Evolutionary conservation across 1,284 basidiomycete species (phyloP), one percentile per base, ranked within the genome.

Genomic region (Apiotrichum akiyoshidainum): DNA sequence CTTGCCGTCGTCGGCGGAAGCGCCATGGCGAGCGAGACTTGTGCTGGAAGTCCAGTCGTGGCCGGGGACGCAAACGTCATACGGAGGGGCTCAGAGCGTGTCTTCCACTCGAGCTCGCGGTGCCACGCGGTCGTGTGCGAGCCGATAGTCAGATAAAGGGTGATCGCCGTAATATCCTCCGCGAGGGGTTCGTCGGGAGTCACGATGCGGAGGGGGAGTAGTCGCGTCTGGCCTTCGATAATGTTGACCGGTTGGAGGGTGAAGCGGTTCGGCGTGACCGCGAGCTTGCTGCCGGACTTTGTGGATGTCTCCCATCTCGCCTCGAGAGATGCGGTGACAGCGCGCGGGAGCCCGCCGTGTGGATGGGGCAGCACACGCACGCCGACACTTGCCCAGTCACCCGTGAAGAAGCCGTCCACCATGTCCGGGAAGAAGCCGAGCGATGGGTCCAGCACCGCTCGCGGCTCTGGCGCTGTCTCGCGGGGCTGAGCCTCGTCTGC

Each of bases 371-470:
- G 56, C 2, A 54, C 58, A 22, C 66, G 57, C 5, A 73, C 35
- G 2, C 53, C 66, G 2, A 72, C 26, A 0, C 63, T 59, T 0
- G 68, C 44, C 65, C 66, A 72, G 8, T 67, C 60, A 5, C 75
- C 75, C 66, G 71, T 65, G 14, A 71, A 48, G 63, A 61, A 61
- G 5, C 73, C 73, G 45, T 71, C 68, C 3, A 75, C 42, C 12
- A 67, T 45, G 52, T 73, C 69, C 0, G 73, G 73, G 3, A 69
- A 48, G 2, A 65, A 39, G 2, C 46, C 59, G 17, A 68, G 40
- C 0, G 65, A 68, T 0, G 54, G 34, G 2, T 46, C 45, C 4
- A 54, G 11, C 6, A 54, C 33, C 16, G 42, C 17, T 16, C 12
- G 37, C 16, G 31, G 11, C 26, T 10, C 12, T 7, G 26, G 26